Evolutionary conservation across 768 basidiomycete species (phyloP), one percentile per base, ranked within the genome.

Genomic region (Agrocybe praecox): DNA sequence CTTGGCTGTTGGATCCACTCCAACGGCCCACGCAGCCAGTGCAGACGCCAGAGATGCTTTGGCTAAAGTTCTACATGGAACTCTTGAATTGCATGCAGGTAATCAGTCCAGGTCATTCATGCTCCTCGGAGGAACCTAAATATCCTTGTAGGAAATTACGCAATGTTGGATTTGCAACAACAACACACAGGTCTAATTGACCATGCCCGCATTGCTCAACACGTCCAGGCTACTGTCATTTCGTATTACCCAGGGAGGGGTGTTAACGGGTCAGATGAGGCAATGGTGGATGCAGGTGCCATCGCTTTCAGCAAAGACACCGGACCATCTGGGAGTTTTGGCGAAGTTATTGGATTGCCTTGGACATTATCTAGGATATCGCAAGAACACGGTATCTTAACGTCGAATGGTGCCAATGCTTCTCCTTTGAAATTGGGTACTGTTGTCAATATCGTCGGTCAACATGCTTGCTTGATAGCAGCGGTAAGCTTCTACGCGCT

Each of bases 221-320:
- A 77, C 17, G 88, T 94, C 2, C 75, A 87, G 40, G 80, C 88
- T 1, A 89, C 85, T 0, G 87, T 94, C 4, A 77, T 92, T 46
- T 93, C 92, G n/a, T 82, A 85, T 59, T 94, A 95, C 68, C 85
- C 89, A 0, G 84, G 82, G 12, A 79, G 92, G 56, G 85, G 85
- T 9, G 76, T 67, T 21, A 73, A 77, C 36, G 88, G 85, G 1
- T 68, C 73, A 47, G 89, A 91, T 65, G 90, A 93, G 68, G 90
- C 89, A 3, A 73, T 94, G 75, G 86, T 80, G 54, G 92, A 96
- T 70, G 89, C 88, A 8, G 94, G 92, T 6, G 90, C 84, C 2
- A 84, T 94, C 58, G 92, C 91, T 2, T 89, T 96, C 76, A 92
- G 90, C 69, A 94, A 93, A 71, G 94, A 94, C 69, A 87, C 79